Evolutionary conservation across 2,329 filamentous ascomycete species (phyloP).

Genomic region (Aureobasidium namibiae): DNA sequence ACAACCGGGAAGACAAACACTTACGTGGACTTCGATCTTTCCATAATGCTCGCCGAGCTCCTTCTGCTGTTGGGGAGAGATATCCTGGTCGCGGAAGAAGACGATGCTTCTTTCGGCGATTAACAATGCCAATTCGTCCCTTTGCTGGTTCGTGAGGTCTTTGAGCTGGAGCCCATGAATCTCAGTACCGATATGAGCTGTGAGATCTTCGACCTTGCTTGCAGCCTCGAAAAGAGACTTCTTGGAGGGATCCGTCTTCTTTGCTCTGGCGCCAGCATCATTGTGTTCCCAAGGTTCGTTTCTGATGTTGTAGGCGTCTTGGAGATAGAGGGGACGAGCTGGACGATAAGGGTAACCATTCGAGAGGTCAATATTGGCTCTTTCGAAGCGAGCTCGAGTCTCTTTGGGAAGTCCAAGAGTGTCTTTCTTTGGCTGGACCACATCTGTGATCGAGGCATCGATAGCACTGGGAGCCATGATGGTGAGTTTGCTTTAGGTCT

Average conservation of each 20-base stretch:
- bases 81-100: constrained; percentile 56
- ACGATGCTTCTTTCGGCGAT: constrained; percentile 58
- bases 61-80: constrained; percentile 55
- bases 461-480: constrained; percentile 8
- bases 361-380: constrained; percentile 61
- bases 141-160: constrained; percentile 50
- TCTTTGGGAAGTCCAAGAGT: constrained; percentile 52
- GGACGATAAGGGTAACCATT: constrained; percentile 65
- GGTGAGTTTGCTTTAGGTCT: neutral
- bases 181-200: constrained; percentile 55
- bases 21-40: constrained; percentile 55
- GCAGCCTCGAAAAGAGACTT: constrained; percentile 53
- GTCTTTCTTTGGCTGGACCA: constrained; percentile 55
- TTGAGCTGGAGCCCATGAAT: constrained; percentile 57
- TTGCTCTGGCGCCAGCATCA: constrained; percentile 55
- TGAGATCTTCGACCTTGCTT: constrained; percentile 55
- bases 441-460: constrained; percentile 47
- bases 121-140: constrained; percentile 53
- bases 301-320: constrained; percentile 61
- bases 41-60: constrained; percentile 56
- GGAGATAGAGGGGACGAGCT: constrained; percentile 56
- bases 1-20: neutral
- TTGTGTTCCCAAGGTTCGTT: constrained; percentile 39
- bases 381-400: constrained; percentile 52
- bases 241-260: constrained; percentile 35